phyloP scores from a whole-genome alignment of 169 alveolate species.

The Neospora caninum region DNA sequence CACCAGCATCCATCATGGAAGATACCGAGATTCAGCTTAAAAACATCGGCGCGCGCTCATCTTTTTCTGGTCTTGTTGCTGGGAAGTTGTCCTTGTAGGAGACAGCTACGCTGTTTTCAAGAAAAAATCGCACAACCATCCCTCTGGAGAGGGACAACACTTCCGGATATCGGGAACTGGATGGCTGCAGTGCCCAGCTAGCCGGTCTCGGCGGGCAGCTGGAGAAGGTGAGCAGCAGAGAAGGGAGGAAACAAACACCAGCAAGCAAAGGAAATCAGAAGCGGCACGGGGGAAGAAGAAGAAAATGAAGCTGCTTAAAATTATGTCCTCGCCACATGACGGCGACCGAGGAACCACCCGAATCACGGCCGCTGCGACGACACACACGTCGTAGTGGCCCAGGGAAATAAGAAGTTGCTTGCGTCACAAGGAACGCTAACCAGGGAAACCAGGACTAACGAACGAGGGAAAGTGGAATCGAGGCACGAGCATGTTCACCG shows the following conservation, averaged over 20 bases:
- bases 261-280: neutral
- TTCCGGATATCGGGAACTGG: neutral
- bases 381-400: neutral
- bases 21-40: neutral
- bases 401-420: neutral
- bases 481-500: neutral
- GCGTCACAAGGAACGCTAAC: neutral
- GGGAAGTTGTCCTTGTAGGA: neutral
- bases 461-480: neutral
- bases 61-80: too few relatives aligned
- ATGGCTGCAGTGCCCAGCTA: neutral
- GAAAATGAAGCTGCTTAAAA: neutral
- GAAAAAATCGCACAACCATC: neutral
- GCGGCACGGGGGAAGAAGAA: neutral
- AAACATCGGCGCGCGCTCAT: too few relatives aligned
- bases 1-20: neutral
- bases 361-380: neutral
- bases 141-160: neutral
- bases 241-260: neutral
- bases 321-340: neutral
- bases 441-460: neutral
- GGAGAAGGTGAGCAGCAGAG: neutral
- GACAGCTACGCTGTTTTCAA: neutral
- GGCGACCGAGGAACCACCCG: neutral
- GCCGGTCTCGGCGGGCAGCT: neutral